phyloP scores from a whole-genome alignment of 768 basidiomycete genomes.

The Lanmaoa pseudosensibilis region DNA sequence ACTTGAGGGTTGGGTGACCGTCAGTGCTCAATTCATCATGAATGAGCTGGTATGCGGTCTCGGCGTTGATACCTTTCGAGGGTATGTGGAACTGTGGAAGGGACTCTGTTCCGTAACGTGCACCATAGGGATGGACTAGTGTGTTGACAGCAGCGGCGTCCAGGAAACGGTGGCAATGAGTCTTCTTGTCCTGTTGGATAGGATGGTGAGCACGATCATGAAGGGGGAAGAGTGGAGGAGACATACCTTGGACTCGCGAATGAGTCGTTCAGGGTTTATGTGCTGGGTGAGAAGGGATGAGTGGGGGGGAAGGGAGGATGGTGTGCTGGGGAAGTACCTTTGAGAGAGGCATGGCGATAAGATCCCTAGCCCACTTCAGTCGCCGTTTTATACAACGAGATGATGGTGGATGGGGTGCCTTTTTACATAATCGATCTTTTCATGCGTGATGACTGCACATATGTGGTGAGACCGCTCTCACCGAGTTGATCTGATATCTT shows the following conservation, averaged over 20 bases:
- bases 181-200: slow-evolving; percentile 47
- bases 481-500: background rate
- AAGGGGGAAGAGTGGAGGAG: background rate
- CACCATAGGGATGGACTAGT: slow-evolving; percentile 51
- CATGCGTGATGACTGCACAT: no score
- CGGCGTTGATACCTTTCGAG: slow-evolving; percentile 55
- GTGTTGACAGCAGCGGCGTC: slow-evolving; percentile 35
- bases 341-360: slow-evolving; percentile 53
- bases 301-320: background rate
- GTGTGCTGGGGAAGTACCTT: slow-evolving; percentile 42
- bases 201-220: background rate
- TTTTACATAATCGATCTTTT: background rate
- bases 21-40: slow-evolving; percentile 65
- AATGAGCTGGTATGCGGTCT: slow-evolving; percentile 53
- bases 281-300: slow-evolving; percentile 41
- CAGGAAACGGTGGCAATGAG: slow-evolving; percentile 34
- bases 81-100: slow-evolving; percentile 71
- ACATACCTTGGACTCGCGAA: slow-evolving; percentile 54
- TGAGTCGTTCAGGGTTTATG: slow-evolving; percentile 65
- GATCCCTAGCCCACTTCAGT: background rate
- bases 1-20: slow-evolving; percentile 55
- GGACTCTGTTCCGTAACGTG: slow-evolving; percentile 63
- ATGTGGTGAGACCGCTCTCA: background rate
- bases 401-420: background rate
- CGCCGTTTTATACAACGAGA: background rate